Evolutionary conservation across 2,329 filamentous ascomycete species (phyloP).

Genomic region (Fusarium begoniae): DNA sequence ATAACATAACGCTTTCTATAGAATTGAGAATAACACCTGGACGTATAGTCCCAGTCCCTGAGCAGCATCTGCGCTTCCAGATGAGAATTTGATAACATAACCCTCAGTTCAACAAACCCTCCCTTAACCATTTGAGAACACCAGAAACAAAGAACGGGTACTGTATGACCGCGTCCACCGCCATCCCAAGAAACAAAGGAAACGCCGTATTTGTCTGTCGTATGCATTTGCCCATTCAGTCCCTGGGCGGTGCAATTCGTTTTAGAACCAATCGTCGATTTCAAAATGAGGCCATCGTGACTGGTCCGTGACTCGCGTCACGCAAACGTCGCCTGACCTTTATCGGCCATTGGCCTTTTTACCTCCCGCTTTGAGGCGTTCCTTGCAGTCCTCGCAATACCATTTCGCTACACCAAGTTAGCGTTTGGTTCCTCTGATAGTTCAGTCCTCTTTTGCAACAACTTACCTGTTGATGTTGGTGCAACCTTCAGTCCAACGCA

Average conservation of each 20-base stretch:
- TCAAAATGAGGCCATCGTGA: constrained; percentile 27
- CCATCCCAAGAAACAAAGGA: constrained; percentile 27
- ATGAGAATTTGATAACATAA: constrained; percentile 3
- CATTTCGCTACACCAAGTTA: constrained; percentile 72
- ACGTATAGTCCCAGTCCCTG: background rate
- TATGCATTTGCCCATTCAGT: constrained; percentile 34
- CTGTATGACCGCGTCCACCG: constrained; percentile 25
- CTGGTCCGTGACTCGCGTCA: constrained; percentile 18
- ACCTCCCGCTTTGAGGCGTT: constrained; percentile 65
- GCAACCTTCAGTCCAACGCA: constrained; percentile 83
- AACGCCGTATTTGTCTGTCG: constrained; percentile 36
- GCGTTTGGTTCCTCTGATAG: constrained; percentile 15
- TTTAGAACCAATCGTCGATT: constrained; percentile 22
- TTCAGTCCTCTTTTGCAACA: background rate
- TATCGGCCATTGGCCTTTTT: constrained; percentile 62
- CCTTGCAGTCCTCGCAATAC: constrained; percentile 84
- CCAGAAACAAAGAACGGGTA: constrained; percentile 20
- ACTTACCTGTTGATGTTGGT: constrained; percentile 78
- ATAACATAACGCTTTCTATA: constrained; percentile 26
- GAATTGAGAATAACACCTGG: constrained; percentile 11
- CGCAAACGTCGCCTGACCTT: background rate
- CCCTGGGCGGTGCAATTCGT: constrained; percentile 16
- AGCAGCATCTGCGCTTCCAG: constrained; percentile 2
- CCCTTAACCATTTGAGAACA: constrained; percentile 4
- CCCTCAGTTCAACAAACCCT: background rate